Base-by-base conservation (phyloP, 2,329 filamentous ascomycete species). In the Xylaria sp. region DNA sequence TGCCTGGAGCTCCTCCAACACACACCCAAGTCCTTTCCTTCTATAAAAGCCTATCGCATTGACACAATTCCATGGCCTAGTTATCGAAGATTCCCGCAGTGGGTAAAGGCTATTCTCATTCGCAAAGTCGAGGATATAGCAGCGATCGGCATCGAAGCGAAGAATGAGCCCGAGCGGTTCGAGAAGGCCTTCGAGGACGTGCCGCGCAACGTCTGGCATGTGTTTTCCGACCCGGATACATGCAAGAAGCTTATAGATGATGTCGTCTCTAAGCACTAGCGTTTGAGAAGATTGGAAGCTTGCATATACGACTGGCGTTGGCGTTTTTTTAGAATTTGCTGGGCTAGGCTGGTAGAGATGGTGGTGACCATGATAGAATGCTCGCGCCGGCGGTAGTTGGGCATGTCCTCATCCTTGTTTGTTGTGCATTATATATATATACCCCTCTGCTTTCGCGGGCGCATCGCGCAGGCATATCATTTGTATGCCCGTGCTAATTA, bases 21-120 rank as follows among this genome's bases (percentile, higher is more conserved):
- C 11, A 33, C 29, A n/a, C n/a, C n/a, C n/a, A n/a, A n/a, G n/a
- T n/a, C n/a, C n/a, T n/a, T n/a, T n/a, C n/a, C n/a, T n/a, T n/a
- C n/a, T n/a, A n/a, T n/a, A n/a, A 15, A 48, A 15, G 3, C 15
- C 11, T 19, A 1, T 35, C 11, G 4, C 35, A 23, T 49, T 49
- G 29, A 35, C 46, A 3, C 43, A 35, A 3, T 25, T 13, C 29
- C 9, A 35, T 13, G 7, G 15, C n/a, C 29, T 29, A 86, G 84
- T 10, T 89, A 85, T 68, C 83, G 87, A 54, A 82, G 83, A 49
- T 85, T 88, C 64, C 88, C 89, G 0, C 86, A 84, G 6, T 97
- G 93, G 92, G 86, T 97, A 63, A 86, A 86, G 63, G 84, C 90
- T 11, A 95, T 98, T 47, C 89, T 91, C 66, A 96, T 97, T 70